phyloP scores from a whole-genome alignment of 495 filamentous ascomycete genomes.

The Podospora anserina region DNA sequence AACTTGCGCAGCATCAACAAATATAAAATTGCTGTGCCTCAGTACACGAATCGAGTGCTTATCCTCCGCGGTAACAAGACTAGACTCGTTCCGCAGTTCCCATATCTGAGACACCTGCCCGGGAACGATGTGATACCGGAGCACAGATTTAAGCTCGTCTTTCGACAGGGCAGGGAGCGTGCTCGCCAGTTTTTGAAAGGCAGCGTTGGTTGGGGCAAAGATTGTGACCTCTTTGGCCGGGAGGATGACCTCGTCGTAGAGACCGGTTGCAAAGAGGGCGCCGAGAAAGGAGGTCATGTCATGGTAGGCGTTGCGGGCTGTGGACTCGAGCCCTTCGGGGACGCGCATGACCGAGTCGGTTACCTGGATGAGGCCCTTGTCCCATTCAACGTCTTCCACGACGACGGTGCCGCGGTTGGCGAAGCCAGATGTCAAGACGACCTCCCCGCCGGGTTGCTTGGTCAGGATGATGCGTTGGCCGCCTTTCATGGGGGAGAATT shows the following conservation, averaged over 20 bases:
- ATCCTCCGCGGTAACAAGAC: slow-evolving; percentile 39
- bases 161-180: slow-evolving; percentile 14
- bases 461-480: slow-evolving; percentile 33
- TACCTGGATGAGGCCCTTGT: slow-evolving; percentile 29
- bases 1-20: slow-evolving; percentile 51
- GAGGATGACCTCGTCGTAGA: slow-evolving; percentile 29
- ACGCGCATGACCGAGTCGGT: slow-evolving; percentile 33
- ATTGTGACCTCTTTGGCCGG: slow-evolving; percentile 33
- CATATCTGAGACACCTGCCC: slow-evolving; percentile 43
- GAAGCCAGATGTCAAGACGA: slow-evolving; percentile 32
- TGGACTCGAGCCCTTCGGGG: slow-evolving; percentile 25
- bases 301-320: slow-evolving; percentile 26
- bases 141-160: slow-evolving; percentile 19
- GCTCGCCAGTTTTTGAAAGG: slow-evolving; percentile 53
- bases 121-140: slow-evolving; percentile 39
- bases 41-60: slow-evolving; percentile 33
- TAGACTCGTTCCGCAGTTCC: slow-evolving; percentile 26
- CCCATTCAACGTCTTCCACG: slow-evolving; percentile 26
- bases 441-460: slow-evolving; percentile 28
- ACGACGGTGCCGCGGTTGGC: slow-evolving; percentile 30
- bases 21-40: slow-evolving; percentile 30
- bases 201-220: slow-evolving; percentile 39
- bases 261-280: slow-evolving; percentile 33
- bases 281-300: slow-evolving; percentile 35
- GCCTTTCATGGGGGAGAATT: slow-evolving; percentile 24